Conservation (phyloP, 1,284 basidiomycete genomes). For the Tremellales sp. region DNA sequence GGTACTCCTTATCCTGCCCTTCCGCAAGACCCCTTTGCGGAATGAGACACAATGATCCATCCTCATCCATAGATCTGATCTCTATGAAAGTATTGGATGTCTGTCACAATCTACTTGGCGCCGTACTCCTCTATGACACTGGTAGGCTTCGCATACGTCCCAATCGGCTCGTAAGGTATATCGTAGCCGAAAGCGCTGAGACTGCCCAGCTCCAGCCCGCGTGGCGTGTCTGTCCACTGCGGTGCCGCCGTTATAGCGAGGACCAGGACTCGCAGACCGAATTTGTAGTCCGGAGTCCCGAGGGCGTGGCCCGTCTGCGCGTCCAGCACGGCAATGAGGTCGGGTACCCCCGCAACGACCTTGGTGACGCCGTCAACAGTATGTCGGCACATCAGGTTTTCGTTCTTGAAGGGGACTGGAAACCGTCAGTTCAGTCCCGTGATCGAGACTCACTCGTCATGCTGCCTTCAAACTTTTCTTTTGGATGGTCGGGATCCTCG, state of each 20-base stretch:
- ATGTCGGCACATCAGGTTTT: conserved; percentile 55
- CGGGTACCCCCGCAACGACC: conserved; percentile 56
- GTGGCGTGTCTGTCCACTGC: conserved; percentile 55
- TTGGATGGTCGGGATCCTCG: conserved; percentile 27
- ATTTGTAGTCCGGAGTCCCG: conserved; percentile 56
- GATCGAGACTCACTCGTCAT: conserved; percentile 22
- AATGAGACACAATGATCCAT: no score
- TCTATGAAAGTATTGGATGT: no score
- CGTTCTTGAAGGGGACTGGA: conserved; percentile 59
- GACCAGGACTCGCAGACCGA: conserved; percentile 58
- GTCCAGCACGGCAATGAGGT: conserved; percentile 58
- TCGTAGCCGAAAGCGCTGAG: conserved; percentile 32
- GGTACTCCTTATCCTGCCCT: no score
- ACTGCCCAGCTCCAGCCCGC: conserved; percentile 52
- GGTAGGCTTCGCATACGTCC: conserved; percentile 38
- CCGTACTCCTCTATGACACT: conserved; percentile 47
- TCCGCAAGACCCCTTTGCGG: no score
- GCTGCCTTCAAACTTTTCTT: conserved; percentile 18
- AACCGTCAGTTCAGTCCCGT: conserved; percentile 9
- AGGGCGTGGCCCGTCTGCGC: conserved; percentile 57
- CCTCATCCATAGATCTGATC: no score
- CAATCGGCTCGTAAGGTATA: conserved; percentile 38
- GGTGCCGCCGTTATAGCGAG: conserved; percentile 58
- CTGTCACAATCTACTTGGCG: no score
- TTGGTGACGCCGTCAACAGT: conserved; percentile 43